phyloP scores from a whole-genome alignment of 2,329 filamentous ascomycete species.

The Trichoderma pleuroti region DNA sequence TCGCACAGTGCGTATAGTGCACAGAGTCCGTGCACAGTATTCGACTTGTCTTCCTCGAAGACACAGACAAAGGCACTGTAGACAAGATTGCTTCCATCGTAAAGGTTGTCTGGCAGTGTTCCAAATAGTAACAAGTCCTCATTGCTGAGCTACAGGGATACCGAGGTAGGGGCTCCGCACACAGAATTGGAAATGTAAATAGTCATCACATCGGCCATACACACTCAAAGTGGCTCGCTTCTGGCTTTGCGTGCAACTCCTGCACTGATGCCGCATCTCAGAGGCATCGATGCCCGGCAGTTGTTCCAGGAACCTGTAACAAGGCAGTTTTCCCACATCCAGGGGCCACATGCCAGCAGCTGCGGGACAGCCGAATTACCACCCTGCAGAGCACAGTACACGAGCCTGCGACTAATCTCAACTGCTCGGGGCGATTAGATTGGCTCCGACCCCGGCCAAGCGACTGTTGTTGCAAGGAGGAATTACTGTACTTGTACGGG shows the following conservation, averaged over 20 bases:
- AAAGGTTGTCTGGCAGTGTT: background rate
- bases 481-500: too few species aligned
- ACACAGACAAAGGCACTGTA: background rate
- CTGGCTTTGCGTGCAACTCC: background rate
- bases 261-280: conserved; percentile 16
- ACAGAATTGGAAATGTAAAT: background rate
- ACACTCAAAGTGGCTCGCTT: background rate
- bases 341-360: conserved; percentile 4
- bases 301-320: conserved; percentile 2
- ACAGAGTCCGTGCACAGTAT: background rate
- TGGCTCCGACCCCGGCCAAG: background rate
- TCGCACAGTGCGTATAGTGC: background rate
- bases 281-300: conserved; percentile 11
- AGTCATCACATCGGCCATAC: background rate
- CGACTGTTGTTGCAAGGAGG: background rate
- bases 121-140: background rate
- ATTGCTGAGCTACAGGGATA: background rate
- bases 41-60: background rate
- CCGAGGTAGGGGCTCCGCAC: background rate
- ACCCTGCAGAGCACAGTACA: background rate
- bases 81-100: background rate
- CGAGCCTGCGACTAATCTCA: background rate
- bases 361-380: background rate
- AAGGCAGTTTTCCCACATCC: background rate
- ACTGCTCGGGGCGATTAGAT: background rate